Base-by-base conservation (phyloP, 129 eudicot genomes). In the Rutidosis leptorrhynchoides region DNA sequence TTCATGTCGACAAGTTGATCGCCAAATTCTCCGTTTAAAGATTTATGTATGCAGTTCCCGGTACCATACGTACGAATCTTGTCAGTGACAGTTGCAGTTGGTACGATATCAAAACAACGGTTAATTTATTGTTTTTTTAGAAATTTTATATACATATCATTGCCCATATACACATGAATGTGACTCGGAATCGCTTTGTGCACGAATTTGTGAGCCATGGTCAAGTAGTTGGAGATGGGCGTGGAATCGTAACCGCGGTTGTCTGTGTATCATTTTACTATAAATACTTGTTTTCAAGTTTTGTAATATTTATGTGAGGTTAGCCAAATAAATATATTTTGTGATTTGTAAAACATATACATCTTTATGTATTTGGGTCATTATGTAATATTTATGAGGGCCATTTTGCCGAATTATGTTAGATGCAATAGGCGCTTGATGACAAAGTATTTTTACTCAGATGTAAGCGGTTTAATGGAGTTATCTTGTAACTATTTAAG, bases 1-100 rank as follows among this genome's bases (percentile, higher is more conserved):
- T 92, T 52, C 98, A 92, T 4, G 90, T 92, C n/a, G 98, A 92
- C 79, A 91, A 85, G 78, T 77, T 92, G 80, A 69, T 88, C 74
- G 25, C 86, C 8, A 92, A 92, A 58, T 88, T 85, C 73, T 80
- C 89, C 49, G 64, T 53, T 12, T 88, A 83, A 88, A 25, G 19
- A 2, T 63, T 26, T 52, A 25, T 40, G 12, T 32, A 16, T 32
- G 6, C 43, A 48, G 65, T 46, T 16, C 32, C n/a, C 28, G 17
- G 22, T 45, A 58, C 17, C 23, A 26, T 28, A 37, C 46, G 23
- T 69, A 69, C 14, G 35, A 12, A 1, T 49, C 55, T 58, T 57
- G 62, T 35, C 27, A 24, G 74, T 42, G 45, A 58, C 67, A 26
- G 20, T 17, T 58, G 67, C 30, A 70, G 29, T 54, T 40, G 35